These are phyloP conservation scores for Leucosporidium scottii DNA, from an alignment of 768 basidiomycete genomes.

Conservation along the genomic window DNA sequence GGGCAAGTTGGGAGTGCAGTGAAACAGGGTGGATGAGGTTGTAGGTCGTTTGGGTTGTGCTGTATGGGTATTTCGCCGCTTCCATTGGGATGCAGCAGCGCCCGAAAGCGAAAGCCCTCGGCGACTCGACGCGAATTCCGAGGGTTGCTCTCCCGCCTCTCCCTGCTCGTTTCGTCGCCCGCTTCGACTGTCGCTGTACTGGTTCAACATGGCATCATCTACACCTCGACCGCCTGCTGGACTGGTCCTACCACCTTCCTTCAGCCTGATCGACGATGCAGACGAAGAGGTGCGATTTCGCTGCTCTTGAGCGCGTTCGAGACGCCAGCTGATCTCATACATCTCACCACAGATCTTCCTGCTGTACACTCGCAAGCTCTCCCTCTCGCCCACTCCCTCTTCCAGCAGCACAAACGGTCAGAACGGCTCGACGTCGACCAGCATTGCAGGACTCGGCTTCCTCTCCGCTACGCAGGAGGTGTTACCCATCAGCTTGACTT, in stretches of 20 bases:
- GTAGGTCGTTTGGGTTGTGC: too few species aligned
- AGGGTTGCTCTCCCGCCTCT: neutral
- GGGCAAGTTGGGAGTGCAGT: neutral
- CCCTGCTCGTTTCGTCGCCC: neutral
- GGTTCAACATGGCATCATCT: neutral
- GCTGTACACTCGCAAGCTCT: constrained; percentile 14
- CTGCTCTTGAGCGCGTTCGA: neutral
- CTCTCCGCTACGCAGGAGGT: neutral
- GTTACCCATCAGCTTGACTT: neutral
- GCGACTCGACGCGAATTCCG: neutral
- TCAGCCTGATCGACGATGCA: constrained; percentile 8
- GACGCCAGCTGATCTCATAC: neutral
- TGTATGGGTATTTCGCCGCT: too few species aligned
- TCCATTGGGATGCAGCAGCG: too few species aligned
- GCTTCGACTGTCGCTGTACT: neutral
- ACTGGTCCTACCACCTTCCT: neutral
- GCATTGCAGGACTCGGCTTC: constrained; percentile 5
- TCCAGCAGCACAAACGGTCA: neutral
- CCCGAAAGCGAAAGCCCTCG: neutral
- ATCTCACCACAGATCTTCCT: constrained; percentile 17
- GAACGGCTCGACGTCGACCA: neutral
- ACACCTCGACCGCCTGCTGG: neutral
- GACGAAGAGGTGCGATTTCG: constrained; percentile 20
- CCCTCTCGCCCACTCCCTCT: neutral
- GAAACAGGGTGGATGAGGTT: neutral